Base-by-base conservation (phyloP, 208 protist species). In the Crithidia expoeki region DNA sequence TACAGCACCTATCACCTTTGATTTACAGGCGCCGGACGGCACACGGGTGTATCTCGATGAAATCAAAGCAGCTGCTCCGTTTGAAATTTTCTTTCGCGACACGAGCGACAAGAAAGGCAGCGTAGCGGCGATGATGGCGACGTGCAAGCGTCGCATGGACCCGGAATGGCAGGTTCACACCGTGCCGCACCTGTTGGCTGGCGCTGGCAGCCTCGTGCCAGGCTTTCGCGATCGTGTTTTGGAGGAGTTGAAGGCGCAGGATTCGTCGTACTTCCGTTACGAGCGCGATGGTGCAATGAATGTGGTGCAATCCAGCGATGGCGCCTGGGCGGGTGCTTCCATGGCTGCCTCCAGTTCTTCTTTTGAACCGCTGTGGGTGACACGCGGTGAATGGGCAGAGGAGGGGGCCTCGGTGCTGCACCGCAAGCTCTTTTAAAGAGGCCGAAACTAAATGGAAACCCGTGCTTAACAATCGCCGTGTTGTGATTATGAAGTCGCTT, bases 301-400 rank as follows among this genome's bases (percentile, higher is more conserved):
- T 23, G 57, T 80, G 25, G 63, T 67, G 12, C 36, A 53, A 55
- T 61, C 72, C 14, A 64, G 52, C 17, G 82, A 92, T 32, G 87
- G 85, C 2, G 85, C 89, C 30, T 96, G 92, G 89, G 69, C 63
- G 1, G 92, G 92, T 10, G 89, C 87, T 6, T 92, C 88, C n/a
- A 72, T 96, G 50, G 81, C 84, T 9, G 88, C 92, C 7, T 76
- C 81, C 9, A 93, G 85, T 71, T 91, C 89, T 1, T 83, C 89
- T 17, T 94, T 96, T 71, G 66, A 79, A 5, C 79, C 92, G 16
- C 55, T 96, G 34, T 96, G 92, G 89, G 77, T 96, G 28, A 93
- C 87, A 30, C 73, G 80, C 0, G 64, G 74, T 0, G 89, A 96
- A 68, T 84, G 86, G 76, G 79, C 80, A n/a, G 89, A 94, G 71